These are phyloP conservation scores for Holtermanniella nyarrowii DNA, from an alignment of 768 basidiomycete species.

Conservation along the genomic window DNA sequence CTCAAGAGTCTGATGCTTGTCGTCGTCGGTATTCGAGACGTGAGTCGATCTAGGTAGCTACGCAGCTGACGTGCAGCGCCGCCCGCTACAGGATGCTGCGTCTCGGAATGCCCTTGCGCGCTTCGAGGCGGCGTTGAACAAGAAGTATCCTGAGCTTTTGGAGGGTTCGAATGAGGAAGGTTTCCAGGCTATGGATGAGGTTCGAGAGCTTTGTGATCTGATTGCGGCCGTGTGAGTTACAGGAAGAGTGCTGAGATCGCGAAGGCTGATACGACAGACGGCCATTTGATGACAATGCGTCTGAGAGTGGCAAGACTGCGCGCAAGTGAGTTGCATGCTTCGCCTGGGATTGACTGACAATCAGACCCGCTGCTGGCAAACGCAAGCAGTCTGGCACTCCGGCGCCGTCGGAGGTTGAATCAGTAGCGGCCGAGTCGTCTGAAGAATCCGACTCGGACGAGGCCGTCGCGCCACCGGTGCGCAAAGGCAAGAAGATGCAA, in stretches of 20 bases:
- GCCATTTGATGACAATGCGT: slow-evolving; percentile 9
- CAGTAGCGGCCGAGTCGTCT: neutral
- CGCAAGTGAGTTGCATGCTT: neutral
- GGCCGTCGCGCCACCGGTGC: neutral
- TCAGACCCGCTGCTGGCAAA: neutral
- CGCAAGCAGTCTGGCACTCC: neutral
- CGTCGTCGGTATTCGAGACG: slow-evolving; percentile 52
- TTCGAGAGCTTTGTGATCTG: slow-evolving; percentile 18
- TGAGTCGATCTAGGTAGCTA: slow-evolving; percentile 29
- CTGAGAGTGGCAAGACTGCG: slow-evolving; percentile 7
- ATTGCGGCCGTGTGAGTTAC: slow-evolving; percentile 28
- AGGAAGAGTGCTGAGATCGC: neutral
- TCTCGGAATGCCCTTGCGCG: slow-evolving; percentile 60
- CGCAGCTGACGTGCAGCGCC: slow-evolving; percentile 44
- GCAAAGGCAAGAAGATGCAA: slow-evolving; percentile 15
- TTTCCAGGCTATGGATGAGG: slow-evolving; percentile 11
- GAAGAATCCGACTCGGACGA: slow-evolving; percentile 3
- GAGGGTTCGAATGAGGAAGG: slow-evolving; percentile 48
- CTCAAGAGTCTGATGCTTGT: slow-evolving; percentile 50
- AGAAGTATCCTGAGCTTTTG: slow-evolving; percentile 62
- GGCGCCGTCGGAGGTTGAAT: neutral
- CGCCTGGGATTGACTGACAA: neutral
- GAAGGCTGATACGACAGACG: neutral
- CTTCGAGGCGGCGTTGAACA: slow-evolving; percentile 57
- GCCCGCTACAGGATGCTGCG: slow-evolving; percentile 51